phyloP scores from a whole-genome alignment of 148 eudicot species.

The Diospyros kaki region DNA sequence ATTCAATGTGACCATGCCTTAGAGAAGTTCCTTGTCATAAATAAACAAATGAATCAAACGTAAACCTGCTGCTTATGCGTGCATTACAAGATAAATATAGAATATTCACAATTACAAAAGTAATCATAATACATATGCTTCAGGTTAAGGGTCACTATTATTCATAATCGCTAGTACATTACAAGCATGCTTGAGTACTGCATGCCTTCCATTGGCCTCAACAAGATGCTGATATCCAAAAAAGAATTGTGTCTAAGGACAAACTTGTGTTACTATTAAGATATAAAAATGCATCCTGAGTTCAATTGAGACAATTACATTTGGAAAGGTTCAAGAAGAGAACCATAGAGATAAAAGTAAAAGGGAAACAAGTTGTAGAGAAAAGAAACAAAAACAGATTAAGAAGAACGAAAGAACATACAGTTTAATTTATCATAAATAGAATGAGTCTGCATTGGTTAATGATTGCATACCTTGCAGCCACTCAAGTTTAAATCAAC shows the following conservation, averaged over 20 bases:
- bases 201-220: no score
- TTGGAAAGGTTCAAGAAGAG: neutral
- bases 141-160: neutral
- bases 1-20: no score
- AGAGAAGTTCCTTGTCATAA: no score
- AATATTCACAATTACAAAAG: neutral
- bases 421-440: neutral
- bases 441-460: neutral
- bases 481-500: conserved; percentile 90
- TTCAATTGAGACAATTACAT: neutral
- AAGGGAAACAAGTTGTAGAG: neutral
- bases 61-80: neutral
- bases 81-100: neutral
- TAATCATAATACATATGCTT: neutral
- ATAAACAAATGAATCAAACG: no score
- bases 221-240: neutral
- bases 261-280: neutral
- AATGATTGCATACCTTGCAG: conserved; percentile 60
- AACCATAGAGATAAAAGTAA: neutral
- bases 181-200: neutral
- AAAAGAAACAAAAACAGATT: neutral
- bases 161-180: neutral
- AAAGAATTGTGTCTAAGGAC: neutral
- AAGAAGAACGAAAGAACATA: neutral
- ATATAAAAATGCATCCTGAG: neutral